Conservation (phyloP, 441 rosid species). For the Populus trichocarpa region DNA sequence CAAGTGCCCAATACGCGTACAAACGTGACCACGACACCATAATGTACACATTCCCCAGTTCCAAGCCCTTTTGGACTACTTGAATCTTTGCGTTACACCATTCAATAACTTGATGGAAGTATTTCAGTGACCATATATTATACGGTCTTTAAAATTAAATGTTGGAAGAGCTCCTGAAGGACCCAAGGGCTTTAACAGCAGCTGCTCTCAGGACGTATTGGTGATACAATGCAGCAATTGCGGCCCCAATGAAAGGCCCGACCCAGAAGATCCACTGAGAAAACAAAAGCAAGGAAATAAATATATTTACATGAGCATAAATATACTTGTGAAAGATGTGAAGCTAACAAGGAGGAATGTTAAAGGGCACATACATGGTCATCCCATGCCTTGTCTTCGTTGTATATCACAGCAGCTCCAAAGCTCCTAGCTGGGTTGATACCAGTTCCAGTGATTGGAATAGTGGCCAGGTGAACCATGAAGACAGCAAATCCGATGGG, state of each 20-base stretch:
- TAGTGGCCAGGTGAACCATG: conserved; percentile 76
- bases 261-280: conserved; percentile 70
- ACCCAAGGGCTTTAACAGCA: conserved; percentile 50
- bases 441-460: conserved; percentile 75
- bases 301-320: neutral
- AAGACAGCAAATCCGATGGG: conserved; percentile 77
- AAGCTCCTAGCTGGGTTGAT: conserved; percentile 79
- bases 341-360: neutral
- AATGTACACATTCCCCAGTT: conserved; percentile 5
- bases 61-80: neutral
- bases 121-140: neutral
- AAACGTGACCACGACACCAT: neutral
- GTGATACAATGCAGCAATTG: conserved; percentile 55
- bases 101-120: neutral
- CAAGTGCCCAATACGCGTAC: conserved; percentile 2
- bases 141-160: conserved; percentile 4
- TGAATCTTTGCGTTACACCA: neutral
- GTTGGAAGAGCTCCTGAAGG: conserved; percentile 51
- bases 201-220: conserved; percentile 50
- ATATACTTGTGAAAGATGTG: neutral
- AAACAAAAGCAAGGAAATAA: neutral
- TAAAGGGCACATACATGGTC: conserved; percentile 48
- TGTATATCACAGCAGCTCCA: conserved; percentile 65
- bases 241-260: conserved; percentile 66
- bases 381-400: conserved; percentile 61